Conservation (phyloP, 2,329 filamentous ascomycete species). For the Septoria petroselini region DNA sequence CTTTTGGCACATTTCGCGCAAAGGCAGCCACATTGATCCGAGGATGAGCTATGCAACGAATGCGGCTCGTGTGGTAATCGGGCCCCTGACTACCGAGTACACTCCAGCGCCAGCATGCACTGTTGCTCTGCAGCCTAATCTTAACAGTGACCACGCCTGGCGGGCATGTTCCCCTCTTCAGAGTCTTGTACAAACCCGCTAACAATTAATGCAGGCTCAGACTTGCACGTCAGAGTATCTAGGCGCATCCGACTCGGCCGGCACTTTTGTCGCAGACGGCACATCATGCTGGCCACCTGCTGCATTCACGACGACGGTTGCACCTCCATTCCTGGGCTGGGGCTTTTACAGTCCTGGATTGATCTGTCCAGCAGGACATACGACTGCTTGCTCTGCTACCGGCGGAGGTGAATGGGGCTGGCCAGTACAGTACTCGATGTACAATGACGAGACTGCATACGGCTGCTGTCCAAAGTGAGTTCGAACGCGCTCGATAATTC, state of each 20-base stretch:
- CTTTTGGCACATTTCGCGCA: neutral
- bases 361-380: neutral
- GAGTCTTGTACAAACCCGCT: neutral
- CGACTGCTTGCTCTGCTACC: neutral
- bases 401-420: neutral
- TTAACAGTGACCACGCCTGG: neutral
- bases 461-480: neutral
- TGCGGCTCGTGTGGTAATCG: neutral
- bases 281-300: constrained; percentile 1
- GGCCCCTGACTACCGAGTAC: neutral
- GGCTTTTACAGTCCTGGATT: neutral
- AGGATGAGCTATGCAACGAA: neutral
- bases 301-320: neutral
- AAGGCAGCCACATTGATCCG: neutral
- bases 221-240: neutral
- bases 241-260: neutral
- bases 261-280: neutral
- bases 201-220: neutral
- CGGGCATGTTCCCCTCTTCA: neutral
- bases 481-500: no score
- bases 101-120: neutral
- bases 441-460: neutral
- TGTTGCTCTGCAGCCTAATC: neutral
- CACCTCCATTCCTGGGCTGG: neutral
- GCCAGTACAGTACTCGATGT: neutral